A percentile compares a stretch with the other conserved stretches of the same genome.
Conservation (phyloP, 805 yeast species). For the Candida multigemmis region DNA sequence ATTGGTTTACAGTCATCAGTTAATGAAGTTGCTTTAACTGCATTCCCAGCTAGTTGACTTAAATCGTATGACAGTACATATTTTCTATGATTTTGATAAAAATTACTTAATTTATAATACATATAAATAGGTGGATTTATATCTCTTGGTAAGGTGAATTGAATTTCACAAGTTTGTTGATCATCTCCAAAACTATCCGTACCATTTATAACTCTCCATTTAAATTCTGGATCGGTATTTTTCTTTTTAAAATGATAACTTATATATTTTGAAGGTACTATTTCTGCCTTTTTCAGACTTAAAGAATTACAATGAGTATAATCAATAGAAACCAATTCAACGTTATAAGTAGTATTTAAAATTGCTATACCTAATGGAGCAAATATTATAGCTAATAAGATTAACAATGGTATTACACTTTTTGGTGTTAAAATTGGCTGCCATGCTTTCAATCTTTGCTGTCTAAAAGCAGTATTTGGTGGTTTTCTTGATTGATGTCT, state of each 20-base stretch:
- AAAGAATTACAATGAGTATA: slow-evolving; percentile 59
- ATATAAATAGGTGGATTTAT: slow-evolving; percentile 64
- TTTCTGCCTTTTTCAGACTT: slow-evolving; percentile 26
- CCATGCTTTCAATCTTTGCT: slow-evolving; percentile 63
- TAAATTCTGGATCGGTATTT: slow-evolving; percentile 36
- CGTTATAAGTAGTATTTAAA: slow-evolving; percentile 65
- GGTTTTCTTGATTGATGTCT: slow-evolving; percentile 30
- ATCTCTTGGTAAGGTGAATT: slow-evolving; percentile 64
- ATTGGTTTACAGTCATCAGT: slow-evolving; percentile 29
- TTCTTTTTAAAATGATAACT: slow-evolving; percentile 51
- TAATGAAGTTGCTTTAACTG: slow-evolving; percentile 45
- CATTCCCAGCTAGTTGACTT: slow-evolving; percentile 71
- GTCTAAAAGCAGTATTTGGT: slow-evolving; percentile 70
- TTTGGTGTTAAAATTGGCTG: slow-evolving; percentile 88
- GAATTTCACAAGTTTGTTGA: slow-evolving; percentile 47
- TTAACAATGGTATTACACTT: slow-evolving; percentile 78
- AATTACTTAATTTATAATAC: slow-evolving; percentile 83
- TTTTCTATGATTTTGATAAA: slow-evolving; percentile 90
- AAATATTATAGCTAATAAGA: slow-evolving; percentile 67
- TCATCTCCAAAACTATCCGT: slow-evolving; percentile 29
- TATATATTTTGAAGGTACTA: slow-evolving; percentile 53
- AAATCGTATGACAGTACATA: slow-evolving; percentile 82
- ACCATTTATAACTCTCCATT: slow-evolving; percentile 48
- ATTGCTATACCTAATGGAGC: slow-evolving; percentile 89
- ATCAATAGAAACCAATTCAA: slow-evolving; percentile 66